Percentiles rank a stretch among this genome's conserved stretches.
These are phyloP conservation scores for Botrytis hyacinthi DNA, from an alignment of 2,329 filamentous ascomycete genomes.

Conservation along the genomic window DNA sequence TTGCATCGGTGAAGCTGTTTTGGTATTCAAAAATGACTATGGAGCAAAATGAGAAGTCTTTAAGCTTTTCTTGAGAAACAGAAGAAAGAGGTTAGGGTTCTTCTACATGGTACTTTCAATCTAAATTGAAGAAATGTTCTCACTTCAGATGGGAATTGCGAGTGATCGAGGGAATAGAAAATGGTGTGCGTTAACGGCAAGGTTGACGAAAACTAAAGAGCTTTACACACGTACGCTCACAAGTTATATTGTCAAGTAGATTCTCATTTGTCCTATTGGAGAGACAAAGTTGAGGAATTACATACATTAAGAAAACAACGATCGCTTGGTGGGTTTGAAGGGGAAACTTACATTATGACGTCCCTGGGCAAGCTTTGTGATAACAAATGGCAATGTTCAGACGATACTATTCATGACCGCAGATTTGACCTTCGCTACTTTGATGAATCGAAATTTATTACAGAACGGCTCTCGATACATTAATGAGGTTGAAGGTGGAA, in stretches of 20 bases:
- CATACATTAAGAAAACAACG: too few species aligned
- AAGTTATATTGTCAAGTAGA: neutral
- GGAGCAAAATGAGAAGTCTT: accelerated
- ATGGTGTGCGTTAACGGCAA: neutral
- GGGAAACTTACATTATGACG: neutral
- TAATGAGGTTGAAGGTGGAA: neutral
- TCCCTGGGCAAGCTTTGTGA: too few species aligned
- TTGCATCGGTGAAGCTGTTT: neutral
- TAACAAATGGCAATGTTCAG: too few species aligned
- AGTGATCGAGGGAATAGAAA: neutral
- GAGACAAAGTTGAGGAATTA: neutral
- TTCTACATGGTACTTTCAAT: neutral
- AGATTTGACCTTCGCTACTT: neutral
- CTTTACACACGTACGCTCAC: neutral
- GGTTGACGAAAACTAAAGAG: neutral
- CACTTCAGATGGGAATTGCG: neutral
- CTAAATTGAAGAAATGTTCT: neutral
- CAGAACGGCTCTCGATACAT: neutral
- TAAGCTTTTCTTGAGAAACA: too few species aligned
- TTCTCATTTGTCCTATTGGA: neutral
- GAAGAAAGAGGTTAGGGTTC: neutral
- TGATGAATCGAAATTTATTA: neutral
- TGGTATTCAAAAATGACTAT: neutral
- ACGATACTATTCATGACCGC: neutral
- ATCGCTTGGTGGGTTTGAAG: neutral